Evolutionary conservation across 805 yeast genomes (phyloP), one percentile per base, ranked within the genome.

Genomic region (Suhomyces prunicola): DNA sequence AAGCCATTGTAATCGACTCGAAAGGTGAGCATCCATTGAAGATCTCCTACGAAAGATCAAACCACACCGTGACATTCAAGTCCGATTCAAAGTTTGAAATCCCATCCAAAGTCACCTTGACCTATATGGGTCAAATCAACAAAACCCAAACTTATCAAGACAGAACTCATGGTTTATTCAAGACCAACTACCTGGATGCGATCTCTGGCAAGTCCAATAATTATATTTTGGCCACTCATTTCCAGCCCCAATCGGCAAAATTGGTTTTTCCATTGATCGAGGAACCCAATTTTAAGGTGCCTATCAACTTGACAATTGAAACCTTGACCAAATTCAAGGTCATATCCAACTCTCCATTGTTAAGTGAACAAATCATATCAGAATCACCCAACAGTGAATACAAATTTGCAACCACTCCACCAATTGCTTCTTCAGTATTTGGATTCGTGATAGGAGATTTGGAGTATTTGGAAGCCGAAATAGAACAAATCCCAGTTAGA

Each of bases 381-480:
- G 57, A 51, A 27, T 50, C 65, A 2, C 72, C 64, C 33, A 69
- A 66, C 44, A 58, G 68, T 5, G 46, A 48, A 15, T 79, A 79
- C 24, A 63, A 55, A 22, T 88, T 87, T 60, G 69, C 73, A 26
- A 62, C 67, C 42, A 79, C 92, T 0, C 87, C 86, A 4, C 72
- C 80, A 9, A 85, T 87, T 74, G 70, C 84, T 0, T 72, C 86
- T 0, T 82, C 91, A 0, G 74, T 84, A 6, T 86, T 88, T 64
- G 86, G 88, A 0, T 87, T 88, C 62, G 82, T 79, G 2, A 58
- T 85, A 48, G 94, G 96, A 46, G 87, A 87, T 61, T 71, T 88
- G 22, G 88, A 86, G 41, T 76, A 65, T 48, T 63, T 82, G 17
- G 81, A 77, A 53, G 59, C 75, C 0, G 19, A 40, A 15, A 41